These are phyloP conservation scores for Lobosporangium transversale DNA, from an alignment of 192 early-diverging fungal genomes.

Conservation along the genomic window DNA sequence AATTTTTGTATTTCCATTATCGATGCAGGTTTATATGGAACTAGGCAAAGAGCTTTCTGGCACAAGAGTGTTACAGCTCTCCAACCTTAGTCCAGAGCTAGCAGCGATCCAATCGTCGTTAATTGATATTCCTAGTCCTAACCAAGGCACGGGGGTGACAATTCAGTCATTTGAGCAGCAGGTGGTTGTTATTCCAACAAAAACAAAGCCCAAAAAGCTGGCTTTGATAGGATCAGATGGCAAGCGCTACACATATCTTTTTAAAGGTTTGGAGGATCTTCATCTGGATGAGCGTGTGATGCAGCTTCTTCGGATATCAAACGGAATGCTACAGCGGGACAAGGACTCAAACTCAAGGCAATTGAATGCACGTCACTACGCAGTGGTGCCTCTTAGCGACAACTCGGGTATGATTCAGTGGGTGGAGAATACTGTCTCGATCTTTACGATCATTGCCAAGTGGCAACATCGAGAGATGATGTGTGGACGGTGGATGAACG, in stretches of 20 bases:
- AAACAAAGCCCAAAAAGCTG: conserved; percentile 94
- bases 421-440: conserved; percentile 83
- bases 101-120: conserved; percentile 53
- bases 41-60: conserved; percentile 66
- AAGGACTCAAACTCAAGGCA: conserved; percentile 47
- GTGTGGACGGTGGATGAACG: conserved; percentile 45
- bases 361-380: conserved; percentile 59
- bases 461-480: conserved; percentile 81
- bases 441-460: conserved; percentile 81
- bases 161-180: conserved; percentile 64
- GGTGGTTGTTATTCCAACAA: conserved; percentile 76
- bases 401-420: conserved; percentile 95
- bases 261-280: conserved; percentile 94
- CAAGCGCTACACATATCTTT: conserved; percentile 72
- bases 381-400: conserved; percentile 89
- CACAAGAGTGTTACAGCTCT: conserved; percentile 63
- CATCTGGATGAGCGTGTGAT: conserved; percentile 93
- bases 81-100: conserved; percentile 70
- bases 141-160: conserved; percentile 34
- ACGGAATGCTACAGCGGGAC: conserved; percentile 69
- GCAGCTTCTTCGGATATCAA: conserved; percentile 75
- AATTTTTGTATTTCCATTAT: too few relatives aligned
- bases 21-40: conserved; percentile 61
- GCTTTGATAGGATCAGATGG: conserved; percentile 68
- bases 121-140: conserved; percentile 69